A percentile compares a stretch with the other conserved stretches of the same genome.
phyloP scores from a whole-genome alignment of 495 filamentous ascomycete species.

The Podospora comata region DNA sequence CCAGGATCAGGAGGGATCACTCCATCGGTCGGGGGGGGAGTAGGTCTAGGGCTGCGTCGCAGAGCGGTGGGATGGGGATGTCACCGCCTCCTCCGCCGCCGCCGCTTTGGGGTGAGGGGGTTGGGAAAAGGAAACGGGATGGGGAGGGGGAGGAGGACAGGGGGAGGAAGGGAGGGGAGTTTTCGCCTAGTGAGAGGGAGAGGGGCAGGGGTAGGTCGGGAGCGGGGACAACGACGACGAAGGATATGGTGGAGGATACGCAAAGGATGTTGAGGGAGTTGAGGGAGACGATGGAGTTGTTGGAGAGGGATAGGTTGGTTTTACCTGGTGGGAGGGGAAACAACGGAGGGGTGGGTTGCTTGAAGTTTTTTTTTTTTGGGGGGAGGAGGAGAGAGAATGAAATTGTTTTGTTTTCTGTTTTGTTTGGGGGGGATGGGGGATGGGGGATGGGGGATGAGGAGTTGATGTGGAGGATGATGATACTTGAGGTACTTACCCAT shows the following conservation, averaged over 20 bases:
- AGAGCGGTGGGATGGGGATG: not conserved
- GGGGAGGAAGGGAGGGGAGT: not conserved
- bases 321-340: conserved; percentile 13
- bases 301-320: conserved; percentile 23
- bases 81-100: conserved; percentile 11
- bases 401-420: too few species aligned
- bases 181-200: conserved; percentile 11
- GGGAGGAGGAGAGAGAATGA: too few species aligned
- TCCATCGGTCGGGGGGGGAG: not conserved
- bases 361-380: too few species aligned
- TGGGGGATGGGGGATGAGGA: too few species aligned
- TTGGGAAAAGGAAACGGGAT: conserved; percentile 15
- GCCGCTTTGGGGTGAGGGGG: not conserved
- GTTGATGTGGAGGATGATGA: too few species aligned
- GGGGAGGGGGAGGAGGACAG: conserved; percentile 2
- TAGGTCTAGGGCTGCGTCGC: conserved; percentile 3
- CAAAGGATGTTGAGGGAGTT: conserved; percentile 33
- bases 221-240: conserved; percentile 16
- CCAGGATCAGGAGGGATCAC: conserved; percentile 1
- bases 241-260: conserved; percentile 28
- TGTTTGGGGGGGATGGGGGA: too few species aligned
- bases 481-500: too few species aligned
- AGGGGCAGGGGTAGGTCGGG: conserved; percentile 10
- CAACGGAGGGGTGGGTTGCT: not conserved
- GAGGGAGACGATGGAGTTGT: conserved; percentile 29